These are phyloP conservation scores for Colletotrichum sublineola DNA, from an alignment of 2,329 filamentous ascomycete species.

Conservation along the genomic window DNA sequence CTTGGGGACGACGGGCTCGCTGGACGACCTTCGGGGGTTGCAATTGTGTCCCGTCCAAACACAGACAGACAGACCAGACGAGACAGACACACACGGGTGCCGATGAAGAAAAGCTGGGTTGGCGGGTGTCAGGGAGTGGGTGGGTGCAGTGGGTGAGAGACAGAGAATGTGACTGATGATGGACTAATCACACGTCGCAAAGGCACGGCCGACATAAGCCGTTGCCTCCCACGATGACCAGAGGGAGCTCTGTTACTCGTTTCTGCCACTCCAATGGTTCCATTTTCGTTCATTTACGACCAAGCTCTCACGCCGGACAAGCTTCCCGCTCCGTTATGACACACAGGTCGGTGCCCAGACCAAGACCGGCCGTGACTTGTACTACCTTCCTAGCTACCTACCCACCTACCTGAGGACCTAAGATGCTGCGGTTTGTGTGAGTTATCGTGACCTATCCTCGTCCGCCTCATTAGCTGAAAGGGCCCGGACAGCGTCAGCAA, in stretches of 20 bases:
- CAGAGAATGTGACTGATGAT: conserved; percentile 34
- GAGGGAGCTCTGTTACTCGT: neutral
- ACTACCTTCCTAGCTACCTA: too few species aligned
- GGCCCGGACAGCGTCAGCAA: neutral
- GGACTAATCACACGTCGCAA: conserved; percentile 25
- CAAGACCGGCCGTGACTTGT: neutral
- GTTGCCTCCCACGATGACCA: conserved; percentile 12
- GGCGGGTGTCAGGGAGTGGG: neutral
- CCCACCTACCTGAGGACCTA: neutral
- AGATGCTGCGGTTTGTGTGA: neutral
- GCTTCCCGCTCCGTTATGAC: neutral
- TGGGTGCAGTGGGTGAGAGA: neutral
- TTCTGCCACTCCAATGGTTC: neutral
- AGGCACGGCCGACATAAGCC: conserved; percentile 19
- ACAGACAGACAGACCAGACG: neutral
- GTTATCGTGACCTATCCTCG: conserved; percentile 28
- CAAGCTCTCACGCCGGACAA: conserved; percentile 8
- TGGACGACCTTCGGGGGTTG: conserved; percentile 1
- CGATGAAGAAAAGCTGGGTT: conserved; percentile 7
- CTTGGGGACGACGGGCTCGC: neutral
- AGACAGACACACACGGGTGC: neutral
- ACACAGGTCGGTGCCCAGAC: neutral
- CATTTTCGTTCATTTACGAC: conserved; percentile 33
- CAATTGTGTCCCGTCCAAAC: neutral
- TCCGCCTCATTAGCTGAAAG: conserved; percentile 3